Base-by-base conservation (phyloP, 371 early-diverging fungal genomes). In the Mortierella sp. region DNA sequence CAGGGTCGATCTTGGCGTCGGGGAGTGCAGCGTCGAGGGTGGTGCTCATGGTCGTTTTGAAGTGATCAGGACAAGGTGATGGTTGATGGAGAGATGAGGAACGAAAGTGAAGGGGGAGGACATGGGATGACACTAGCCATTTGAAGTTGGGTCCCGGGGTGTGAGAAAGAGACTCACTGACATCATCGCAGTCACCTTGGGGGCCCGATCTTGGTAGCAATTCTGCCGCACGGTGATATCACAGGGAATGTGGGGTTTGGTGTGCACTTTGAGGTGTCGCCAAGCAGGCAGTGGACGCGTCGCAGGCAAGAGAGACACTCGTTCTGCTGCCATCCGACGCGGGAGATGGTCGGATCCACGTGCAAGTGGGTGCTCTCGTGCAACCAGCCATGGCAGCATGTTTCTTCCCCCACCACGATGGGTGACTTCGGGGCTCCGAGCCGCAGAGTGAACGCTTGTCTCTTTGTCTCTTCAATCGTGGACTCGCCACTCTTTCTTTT, bases 11-110 rank as follows among this genome's bases (percentile, higher is more conserved):
- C 31, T 69, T 47, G 23, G 66, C 64, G 21, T 23, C 54, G n/a
- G 78, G 78, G 53, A 67, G 65, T 48, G 71, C 71, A 55, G 78
- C 71, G 63, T 70, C 70, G n/a, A 78, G 59, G 21, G 67, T 62
- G 54, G 71, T 50, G 56, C 67, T 78, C 65, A 68, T 74, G 31
- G 13, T 62, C 38, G 26, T 5, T 28, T 6, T 43, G 45, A 51
- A 54, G 42, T 23, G 54, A 46, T 55, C 13, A 28, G 52, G n/a
- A 8, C 16, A 39, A 48, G 21, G 19, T 7, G 48, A 39, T 31
- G 9, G 38, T 46, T 19, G 34, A 43, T n/a, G 47, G n/a, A 38
- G 38, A 28, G 47, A 14, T 18, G 55, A 45, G 21, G 54, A 38
- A 39, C 47, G 28, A 50, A 23, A 30, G 30, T 3, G n/a, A 50